These are phyloP conservation scores for Aspergillus homomorphus DNA, from an alignment of 495 filamentous ascomycete species.

Conservation along the genomic window DNA sequence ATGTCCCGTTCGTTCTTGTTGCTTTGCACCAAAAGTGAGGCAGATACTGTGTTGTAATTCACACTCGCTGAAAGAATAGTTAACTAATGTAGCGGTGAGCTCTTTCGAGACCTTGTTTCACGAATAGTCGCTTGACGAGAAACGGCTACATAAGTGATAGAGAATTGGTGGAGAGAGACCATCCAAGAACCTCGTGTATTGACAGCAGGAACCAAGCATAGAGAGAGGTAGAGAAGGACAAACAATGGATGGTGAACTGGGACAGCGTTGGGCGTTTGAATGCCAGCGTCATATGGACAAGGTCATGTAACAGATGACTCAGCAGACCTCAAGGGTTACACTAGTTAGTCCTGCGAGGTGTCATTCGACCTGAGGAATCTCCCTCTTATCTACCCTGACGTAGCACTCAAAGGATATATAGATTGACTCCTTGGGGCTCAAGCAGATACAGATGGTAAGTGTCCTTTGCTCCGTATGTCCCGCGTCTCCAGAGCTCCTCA, in stretches of 20 bases:
- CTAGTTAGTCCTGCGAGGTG: no score
- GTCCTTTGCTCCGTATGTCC: no score
- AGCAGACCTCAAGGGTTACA: conserved; percentile 18
- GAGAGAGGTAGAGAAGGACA: neutral
- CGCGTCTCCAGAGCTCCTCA: no score
- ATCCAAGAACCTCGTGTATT: neutral
- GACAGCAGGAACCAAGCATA: neutral
- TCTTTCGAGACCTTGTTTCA: neutral
- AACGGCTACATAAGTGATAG: neutral
- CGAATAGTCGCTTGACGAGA: neutral
- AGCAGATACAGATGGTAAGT: no score
- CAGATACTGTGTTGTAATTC: neutral
- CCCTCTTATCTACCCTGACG: no score
- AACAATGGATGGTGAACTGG: neutral
- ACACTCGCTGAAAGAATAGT: neutral
- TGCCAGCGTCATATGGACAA: conserved; percentile 40
- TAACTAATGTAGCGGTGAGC: neutral
- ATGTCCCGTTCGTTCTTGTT: neutral
- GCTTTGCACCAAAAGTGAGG: neutral
- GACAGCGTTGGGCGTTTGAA: conserved; percentile 7
- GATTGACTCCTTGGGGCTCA: no score
- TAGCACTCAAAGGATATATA: no score
- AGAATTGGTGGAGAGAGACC: neutral
- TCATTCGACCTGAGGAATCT: no score
- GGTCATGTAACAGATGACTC: conserved; percentile 46